Evolutionary conservation across 176 grass and related monocot species (phyloP), one percentile per base, ranked within the genome.

Genomic region (Oryza nivara): DNA sequence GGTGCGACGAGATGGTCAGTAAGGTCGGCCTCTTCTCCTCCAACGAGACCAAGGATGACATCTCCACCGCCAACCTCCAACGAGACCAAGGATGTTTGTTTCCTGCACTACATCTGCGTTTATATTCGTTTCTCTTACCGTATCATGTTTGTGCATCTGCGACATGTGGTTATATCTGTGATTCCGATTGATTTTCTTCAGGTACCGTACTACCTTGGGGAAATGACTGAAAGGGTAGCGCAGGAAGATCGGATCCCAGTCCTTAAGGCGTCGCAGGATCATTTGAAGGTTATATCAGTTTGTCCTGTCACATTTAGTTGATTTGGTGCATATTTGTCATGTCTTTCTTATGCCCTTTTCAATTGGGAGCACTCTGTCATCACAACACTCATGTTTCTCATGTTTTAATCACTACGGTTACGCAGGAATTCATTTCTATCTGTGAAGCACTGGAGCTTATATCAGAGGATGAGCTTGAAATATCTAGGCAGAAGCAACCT

Each of bases 11-110:
- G 70, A 96, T 99, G 93, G 84, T 96, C 38, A 89, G 96, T 75
- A 99, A 92, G 72, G 90, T 96, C 49, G 93, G 88, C 5, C 84
- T 96, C 17, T 96, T 99, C 88, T 96, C 91, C 65, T 81, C 84
- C 46, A 99, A 99, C 78, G 96, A 99, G 88, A 94, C 89, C 51
- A 96, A 96, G 91, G 96, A 94, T 14, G 93, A 96, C 30, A 88
- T 99, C 88, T 96, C 86, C 96, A 96, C 96, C 9, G 72, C 93
- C 67, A 99, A 99, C 69, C 86, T 81, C 84, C 46, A 99, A 99
- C 78, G 96, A 99, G 88, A 94, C 89, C 51, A 96, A 96, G 91
- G 96, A 94, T 14, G 93, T 84, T 20, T 8, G 40, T 11, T 11
- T 5, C 65, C 32, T 13, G 22, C 49, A 2, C 20, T 16, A 43